Evolutionary conservation across 768 basidiomycete genomes (phyloP), one percentile per base, ranked within the genome.

Genomic region (Psilocybe cubensis): DNA sequence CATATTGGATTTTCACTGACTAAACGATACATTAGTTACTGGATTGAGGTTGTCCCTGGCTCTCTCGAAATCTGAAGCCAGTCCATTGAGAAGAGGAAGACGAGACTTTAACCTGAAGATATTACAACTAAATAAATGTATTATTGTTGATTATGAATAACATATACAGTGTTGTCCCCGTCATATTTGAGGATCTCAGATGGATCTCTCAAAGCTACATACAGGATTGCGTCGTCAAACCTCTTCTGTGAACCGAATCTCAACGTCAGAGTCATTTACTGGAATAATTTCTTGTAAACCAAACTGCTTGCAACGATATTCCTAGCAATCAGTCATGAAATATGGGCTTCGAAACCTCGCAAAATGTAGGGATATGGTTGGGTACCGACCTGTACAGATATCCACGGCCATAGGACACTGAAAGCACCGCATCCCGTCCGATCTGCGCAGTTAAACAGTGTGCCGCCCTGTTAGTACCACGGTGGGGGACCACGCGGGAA

Each of bases 401-500:
- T 76, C 72, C 74, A 77, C 68, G 73, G 75, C 75, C 75, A 78
- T 76, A 78, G 75, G 76, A 76, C 76, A 76, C 70, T 76, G 78
- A 80, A 79, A 80, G 73, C 74, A 80, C 77, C 73, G 76, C 78
- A 80, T 79, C 81, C 81, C 77, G 79, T 82, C 80, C 66, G 79
- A 83, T 84, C 81, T 84, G 83, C 74, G 80, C 73, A 84, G 82
- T 84, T 80, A 83, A 83, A 73, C 80, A 77, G 77, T 75, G 81
- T 81, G 79, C 80, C 75, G 79, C 82, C 76, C 69, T 80, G 82
- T 82, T 82, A 83, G 82, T 83, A 83, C 82, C 82, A 82, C 74
- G 78, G 81, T 83, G 80, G 82, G 82, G 82, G 81, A 83, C 81
- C 82, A 83, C 76, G 75, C 73, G 79, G 82, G 82, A 83, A 78